Percentiles rank a stretch among this genome's conserved stretches.
phyloP scores from a whole-genome alignment of 495 filamentous ascomycete species.

The Pseudoneurospora amorphoporcata region DNA sequence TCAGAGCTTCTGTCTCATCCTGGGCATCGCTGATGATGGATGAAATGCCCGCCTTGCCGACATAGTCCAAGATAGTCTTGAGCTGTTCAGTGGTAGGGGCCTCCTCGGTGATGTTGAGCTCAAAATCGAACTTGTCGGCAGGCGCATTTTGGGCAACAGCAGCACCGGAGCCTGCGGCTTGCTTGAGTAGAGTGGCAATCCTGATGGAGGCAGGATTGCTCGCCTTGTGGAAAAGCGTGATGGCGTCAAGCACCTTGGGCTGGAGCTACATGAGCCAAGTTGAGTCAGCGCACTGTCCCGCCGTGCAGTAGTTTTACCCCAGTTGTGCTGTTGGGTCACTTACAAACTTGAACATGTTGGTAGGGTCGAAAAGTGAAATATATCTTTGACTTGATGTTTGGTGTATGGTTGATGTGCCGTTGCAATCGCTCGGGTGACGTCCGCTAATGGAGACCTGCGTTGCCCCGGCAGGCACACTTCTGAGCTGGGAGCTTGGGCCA shows the following conservation, averaged over 20 bases:
- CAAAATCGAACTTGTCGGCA: conserved; percentile 65
- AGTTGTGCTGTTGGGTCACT: not conserved
- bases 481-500: not conserved
- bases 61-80: conserved; percentile 76
- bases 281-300: conserved; percentile 2
- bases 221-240: conserved; percentile 92
- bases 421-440: not conserved
- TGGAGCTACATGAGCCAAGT: conserved; percentile 18
- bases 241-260: conserved; percentile 78
- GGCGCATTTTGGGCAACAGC: conserved; percentile 47
- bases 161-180: conserved; percentile 41
- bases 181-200: conserved; percentile 63
- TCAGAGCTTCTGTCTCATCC: conserved; percentile 64
- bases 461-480: not conserved
- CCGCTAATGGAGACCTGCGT: not conserved
- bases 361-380: not conserved
- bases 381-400: not conserved
- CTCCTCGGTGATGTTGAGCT: conserved; percentile 74
- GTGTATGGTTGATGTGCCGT: not conserved
- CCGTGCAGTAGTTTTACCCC: not conserved
- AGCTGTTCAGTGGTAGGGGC: conserved; percentile 78
- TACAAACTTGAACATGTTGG: not conserved
- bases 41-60: conserved; percentile 43
- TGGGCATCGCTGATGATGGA: conserved; percentile 62
- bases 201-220: conserved; percentile 51